Evolutionary conservation across 495 filamentous ascomycete genomes (phyloP).

Genomic region (Penicillium bovifimosum): DNA sequence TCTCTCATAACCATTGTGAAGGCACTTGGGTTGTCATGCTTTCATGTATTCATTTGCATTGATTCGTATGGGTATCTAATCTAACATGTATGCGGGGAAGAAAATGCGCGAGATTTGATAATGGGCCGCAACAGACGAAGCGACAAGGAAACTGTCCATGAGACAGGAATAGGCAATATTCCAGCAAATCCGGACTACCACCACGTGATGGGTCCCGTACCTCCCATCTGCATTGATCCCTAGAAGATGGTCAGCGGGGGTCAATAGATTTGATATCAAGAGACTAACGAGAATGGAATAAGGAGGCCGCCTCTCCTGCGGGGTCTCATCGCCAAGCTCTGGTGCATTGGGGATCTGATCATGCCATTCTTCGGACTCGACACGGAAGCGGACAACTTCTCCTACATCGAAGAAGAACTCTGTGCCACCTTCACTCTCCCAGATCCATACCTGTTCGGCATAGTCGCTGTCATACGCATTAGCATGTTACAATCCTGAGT

Average conservation of each 20-base stretch:
- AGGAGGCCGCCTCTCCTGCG: conserved; percentile 51
- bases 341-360: conserved; percentile 75
- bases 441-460: conserved; percentile 72
- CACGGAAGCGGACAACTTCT: conserved; percentile 78
- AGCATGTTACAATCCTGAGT: conserved; percentile 9
- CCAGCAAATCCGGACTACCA: conserved; percentile 30
- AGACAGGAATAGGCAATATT: not conserved
- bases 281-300: conserved; percentile 61
- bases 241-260: conserved; percentile 9
- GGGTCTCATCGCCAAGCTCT: conserved; percentile 44
- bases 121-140: not conserved
- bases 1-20: not conserved
- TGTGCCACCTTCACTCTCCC: conserved; percentile 63
- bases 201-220: conserved; percentile 46
- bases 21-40: not conserved
- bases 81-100: conserved; percentile 3
- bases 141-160: conserved; percentile 3
- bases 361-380: conserved; percentile 80
- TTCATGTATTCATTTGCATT: conserved; percentile 2
- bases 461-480: conserved; percentile 48
- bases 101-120: conserved; percentile 7
- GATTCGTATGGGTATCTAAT: conserved; percentile 22
- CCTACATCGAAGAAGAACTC: conserved; percentile 80
- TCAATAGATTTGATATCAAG: not conserved
- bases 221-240: conserved; percentile 51